These are phyloP conservation scores for Malus hybrid DNA, from an alignment of 331 rosid species.

Conservation along the genomic window DNA sequence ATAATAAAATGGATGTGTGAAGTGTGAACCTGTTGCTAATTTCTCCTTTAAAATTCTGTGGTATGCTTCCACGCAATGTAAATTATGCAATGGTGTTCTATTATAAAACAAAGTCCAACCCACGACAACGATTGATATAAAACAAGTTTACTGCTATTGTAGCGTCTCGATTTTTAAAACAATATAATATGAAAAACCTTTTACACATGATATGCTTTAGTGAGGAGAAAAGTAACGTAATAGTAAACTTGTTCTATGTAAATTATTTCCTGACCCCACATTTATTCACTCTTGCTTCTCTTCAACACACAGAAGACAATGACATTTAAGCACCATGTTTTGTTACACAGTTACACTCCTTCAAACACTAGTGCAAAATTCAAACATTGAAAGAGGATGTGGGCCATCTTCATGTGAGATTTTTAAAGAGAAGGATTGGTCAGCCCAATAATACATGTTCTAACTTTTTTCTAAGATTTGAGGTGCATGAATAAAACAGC, in stretches of 20 bases:
- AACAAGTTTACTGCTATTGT: too few species aligned
- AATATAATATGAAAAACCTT: too few species aligned
- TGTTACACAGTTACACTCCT: slow-evolving; percentile 10
- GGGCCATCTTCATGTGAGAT: slow-evolving; percentile 11
- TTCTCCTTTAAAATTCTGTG: not conserved
- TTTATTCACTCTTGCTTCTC: not conserved
- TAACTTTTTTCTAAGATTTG: not conserved
- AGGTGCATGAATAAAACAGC: not conserved
- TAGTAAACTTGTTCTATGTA: too few species aligned
- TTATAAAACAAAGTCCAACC: too few species aligned
- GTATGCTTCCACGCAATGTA: too few species aligned
- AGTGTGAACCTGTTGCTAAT: not conserved
- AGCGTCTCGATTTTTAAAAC: too few species aligned
- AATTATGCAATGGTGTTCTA: too few species aligned
- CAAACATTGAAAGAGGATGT: slow-evolving; percentile 1
- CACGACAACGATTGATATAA: too few species aligned
- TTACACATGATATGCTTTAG: too few species aligned
- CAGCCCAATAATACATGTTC: slow-evolving; percentile 9
- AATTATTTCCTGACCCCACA: too few species aligned
- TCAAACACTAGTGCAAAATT: not conserved
- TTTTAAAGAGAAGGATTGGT: not conserved
- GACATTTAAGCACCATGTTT: slow-evolving; percentile 1
- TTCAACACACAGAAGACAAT: not conserved
- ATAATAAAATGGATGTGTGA: not conserved
- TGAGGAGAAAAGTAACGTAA: too few species aligned